phyloP scores from a whole-genome alignment of 1,284 basidiomycete species.

The Tilletia horrida region DNA sequence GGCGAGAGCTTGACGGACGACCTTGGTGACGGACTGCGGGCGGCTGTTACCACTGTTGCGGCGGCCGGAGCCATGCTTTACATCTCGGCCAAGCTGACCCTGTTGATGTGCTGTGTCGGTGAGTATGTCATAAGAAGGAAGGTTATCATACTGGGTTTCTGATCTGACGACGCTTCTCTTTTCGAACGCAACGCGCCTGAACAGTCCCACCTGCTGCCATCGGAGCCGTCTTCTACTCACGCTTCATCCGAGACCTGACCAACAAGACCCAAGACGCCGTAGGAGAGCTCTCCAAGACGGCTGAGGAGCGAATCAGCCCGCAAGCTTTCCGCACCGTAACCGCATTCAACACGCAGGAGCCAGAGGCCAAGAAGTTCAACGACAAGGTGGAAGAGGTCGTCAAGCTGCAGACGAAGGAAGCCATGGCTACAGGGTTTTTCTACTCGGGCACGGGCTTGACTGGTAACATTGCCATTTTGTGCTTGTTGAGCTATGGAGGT shows the following conservation, averaged over 20 bases:
- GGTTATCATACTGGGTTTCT: too few relatives aligned
- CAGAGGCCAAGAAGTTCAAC: conserved; percentile 64
- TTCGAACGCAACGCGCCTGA: too few relatives aligned
- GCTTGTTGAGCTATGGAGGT: conserved; percentile 87
- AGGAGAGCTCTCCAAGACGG: conserved; percentile 82
- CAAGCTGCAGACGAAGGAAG: conserved; percentile 77
- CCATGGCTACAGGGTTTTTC: conserved; percentile 84
- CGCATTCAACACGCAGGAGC: conserved; percentile 73
- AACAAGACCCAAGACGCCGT: conserved; percentile 89
- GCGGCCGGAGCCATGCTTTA: conserved; percentile 92
- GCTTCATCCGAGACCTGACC: conserved; percentile 86
- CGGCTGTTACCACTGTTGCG: conserved; percentile 42
- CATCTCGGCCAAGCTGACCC: conserved; percentile 81
- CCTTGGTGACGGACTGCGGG: conserved; percentile 45
- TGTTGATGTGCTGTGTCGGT: conserved; percentile 80
- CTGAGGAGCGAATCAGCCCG: conserved; percentile 80
- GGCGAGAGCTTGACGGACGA: conserved; percentile 72
- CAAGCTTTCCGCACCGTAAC: conserved; percentile 83
- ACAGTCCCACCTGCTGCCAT: conserved; percentile 86
- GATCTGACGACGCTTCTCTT: too few relatives aligned
- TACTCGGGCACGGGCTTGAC: conserved; percentile 84
- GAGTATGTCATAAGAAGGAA: background rate
- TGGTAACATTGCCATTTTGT: conserved; percentile 86
- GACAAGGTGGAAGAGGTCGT: conserved; percentile 68
- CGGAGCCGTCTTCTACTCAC: conserved; percentile 92